A percentile compares a stretch with the other conserved stretches of the same genome.
Evolutionary conservation across 2,329 filamentous ascomycete genomes (phyloP).

Genomic region (Epichloe sibirici): DNA sequence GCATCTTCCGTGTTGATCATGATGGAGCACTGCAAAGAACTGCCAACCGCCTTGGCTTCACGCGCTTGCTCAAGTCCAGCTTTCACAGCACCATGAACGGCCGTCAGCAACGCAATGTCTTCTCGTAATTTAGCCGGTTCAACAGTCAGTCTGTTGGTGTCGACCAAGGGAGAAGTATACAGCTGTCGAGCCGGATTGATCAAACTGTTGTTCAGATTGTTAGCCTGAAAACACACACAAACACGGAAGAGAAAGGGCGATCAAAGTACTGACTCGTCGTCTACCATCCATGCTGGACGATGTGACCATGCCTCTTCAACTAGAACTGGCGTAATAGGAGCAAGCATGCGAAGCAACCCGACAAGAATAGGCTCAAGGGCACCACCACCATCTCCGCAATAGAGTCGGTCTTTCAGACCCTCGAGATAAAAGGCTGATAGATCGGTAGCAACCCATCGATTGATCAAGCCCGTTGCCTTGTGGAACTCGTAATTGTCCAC

Average conservation of each 20-base stretch:
- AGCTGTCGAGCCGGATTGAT: conserved; percentile 34
- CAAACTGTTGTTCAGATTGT: conserved; percentile 11
- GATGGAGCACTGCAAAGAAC: conserved; percentile 68
- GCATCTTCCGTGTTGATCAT: conserved; percentile 35
- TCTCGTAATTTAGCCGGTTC: conserved; percentile 27
- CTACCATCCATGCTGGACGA: conserved; percentile 51
- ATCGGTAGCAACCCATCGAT: conserved; percentile 70
- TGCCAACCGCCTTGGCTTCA: conserved; percentile 59
- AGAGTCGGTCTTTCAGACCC: conserved; percentile 79
- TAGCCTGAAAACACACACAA: not conserved
- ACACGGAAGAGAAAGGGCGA: not conserved
- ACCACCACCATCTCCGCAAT: conserved; percentile 63
- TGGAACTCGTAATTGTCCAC: conserved; percentile 71
- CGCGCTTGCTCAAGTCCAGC: conserved; percentile 62
- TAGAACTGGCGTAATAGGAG: conserved; percentile 68
- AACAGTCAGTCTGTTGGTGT: conserved; percentile 24
- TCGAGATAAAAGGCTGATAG: conserved; percentile 93
- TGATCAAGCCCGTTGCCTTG: conserved; percentile 60
- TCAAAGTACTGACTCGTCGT: conserved; percentile 26
- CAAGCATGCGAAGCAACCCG: conserved; percentile 65
- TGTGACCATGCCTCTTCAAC: conserved; percentile 84
- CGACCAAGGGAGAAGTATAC: conserved; percentile 32
- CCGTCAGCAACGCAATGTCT: conserved; percentile 36
- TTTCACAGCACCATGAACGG: conserved; percentile 57
- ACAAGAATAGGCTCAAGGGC: conserved; percentile 54